Percentiles rank a stretch among this genome's conserved stretches.
Conservation (phyloP, 1,139 yeast species). For the Zhuliangozyma blackwelliae region DNA sequence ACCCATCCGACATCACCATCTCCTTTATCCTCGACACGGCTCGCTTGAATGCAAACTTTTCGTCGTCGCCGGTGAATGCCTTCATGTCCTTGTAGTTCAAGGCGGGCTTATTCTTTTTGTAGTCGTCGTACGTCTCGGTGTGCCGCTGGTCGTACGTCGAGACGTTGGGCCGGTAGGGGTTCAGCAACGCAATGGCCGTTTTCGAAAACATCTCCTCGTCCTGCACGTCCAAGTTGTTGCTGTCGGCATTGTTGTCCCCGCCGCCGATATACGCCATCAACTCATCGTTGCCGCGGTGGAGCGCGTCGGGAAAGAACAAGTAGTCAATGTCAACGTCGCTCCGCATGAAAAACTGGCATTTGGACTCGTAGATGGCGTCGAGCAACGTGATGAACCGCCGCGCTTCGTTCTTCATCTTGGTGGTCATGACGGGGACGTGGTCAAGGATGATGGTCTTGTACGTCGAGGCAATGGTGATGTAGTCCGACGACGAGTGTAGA, state of each 20-base stretch:
- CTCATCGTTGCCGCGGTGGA: conserved; percentile 15
- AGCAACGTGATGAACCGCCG: conserved; percentile 60
- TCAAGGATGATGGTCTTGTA: conserved; percentile 56
- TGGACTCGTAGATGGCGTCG: conserved; percentile 67
- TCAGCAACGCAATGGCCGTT: conserved; percentile 54
- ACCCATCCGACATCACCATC: conserved; percentile 54
- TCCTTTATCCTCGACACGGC: conserved; percentile 68
- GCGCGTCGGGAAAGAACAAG: conserved; percentile 56
- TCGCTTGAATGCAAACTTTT: conserved; percentile 67
- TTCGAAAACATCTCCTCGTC: conserved; percentile 69
- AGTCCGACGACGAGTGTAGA: conserved; percentile 62
- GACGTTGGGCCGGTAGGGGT: conserved; percentile 69
- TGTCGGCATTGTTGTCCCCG: conserved; percentile 6
- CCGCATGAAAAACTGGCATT: conserved; percentile 53
- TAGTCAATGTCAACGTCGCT: conserved; percentile 47
- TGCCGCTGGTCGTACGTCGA: conserved; percentile 51
- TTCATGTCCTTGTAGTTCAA: conserved; percentile 44
- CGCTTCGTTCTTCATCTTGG: conserved; percentile 64
- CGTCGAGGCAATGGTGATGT: conserved; percentile 60
- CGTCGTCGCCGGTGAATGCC: conserved; percentile 76
- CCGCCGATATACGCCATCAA: conserved; percentile 12
- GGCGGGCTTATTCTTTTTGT: conserved; percentile 8
- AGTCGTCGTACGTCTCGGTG: conserved; percentile 35
- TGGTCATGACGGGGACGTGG: conserved; percentile 56
- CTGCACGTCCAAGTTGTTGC: conserved; percentile 41